Evolutionary conservation across 2,329 filamentous ascomycete species (phyloP).

Genomic region (Talaromyces rugulosus): DNA sequence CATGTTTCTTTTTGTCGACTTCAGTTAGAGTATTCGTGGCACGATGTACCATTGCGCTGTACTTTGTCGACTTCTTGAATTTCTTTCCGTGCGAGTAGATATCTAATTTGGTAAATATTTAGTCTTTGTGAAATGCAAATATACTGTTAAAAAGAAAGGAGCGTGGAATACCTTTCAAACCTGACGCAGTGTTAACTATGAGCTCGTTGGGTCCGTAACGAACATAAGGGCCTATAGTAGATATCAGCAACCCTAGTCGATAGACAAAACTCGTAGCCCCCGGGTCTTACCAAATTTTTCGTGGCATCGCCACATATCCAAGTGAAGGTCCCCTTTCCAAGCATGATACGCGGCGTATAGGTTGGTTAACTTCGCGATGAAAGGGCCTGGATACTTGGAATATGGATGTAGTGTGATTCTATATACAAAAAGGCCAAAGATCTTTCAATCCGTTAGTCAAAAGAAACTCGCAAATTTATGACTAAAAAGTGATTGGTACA

Average conservation of each 20-base stretch:
- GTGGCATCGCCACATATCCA: constrained; percentile 23
- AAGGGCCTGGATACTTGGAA: constrained; percentile 61
- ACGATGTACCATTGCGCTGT: constrained; percentile 42
- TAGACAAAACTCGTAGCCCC: background rate
- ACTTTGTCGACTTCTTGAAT: constrained; percentile 47
- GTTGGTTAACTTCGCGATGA: constrained; percentile 61
- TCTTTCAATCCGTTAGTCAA: background rate
- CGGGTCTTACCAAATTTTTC: constrained; percentile 25
- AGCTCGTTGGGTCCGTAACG: constrained; percentile 22
- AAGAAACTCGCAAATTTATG: background rate
- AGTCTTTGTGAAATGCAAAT: too few species aligned
- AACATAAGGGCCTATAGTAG: constrained; percentile 18
- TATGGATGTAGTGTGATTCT: constrained; percentile 48
- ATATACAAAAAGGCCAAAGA: background rate
- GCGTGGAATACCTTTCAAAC: constrained; percentile 16
- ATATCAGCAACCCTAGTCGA: background rate
- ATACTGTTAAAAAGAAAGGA: background rate
- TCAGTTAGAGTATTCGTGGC: constrained; percentile 20
- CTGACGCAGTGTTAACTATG: constrained; percentile 17
- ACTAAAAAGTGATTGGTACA: background rate
- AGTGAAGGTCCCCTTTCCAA: constrained; percentile 24
- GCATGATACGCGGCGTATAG: constrained; percentile 22
- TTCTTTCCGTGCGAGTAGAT: constrained; percentile 49
- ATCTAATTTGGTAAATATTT: constrained; percentile 4
- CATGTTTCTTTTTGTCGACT: constrained; percentile 19